These are phyloP conservation scores for Venturiaceae sp. DNA, from an alignment of 2,329 filamentous ascomycete species.

Conservation along the genomic window DNA sequence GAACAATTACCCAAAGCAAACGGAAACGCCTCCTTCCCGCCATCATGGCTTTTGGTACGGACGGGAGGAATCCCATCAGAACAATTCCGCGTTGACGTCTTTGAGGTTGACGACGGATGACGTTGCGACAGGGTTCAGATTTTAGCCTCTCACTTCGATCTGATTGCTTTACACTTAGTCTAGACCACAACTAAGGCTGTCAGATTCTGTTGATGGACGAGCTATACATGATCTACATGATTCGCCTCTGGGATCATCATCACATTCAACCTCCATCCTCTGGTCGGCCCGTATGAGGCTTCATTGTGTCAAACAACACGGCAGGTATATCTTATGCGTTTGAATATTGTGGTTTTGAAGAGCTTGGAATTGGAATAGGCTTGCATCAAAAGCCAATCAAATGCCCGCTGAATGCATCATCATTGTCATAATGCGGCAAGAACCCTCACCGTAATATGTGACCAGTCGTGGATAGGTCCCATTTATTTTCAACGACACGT, in stretches of 20 bases:
- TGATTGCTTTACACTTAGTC: not conserved
- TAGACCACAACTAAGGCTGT: not conserved
- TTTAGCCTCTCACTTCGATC: too few species aligned
- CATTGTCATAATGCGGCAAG: not conserved
- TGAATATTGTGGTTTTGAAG: not conserved
- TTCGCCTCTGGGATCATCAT: not conserved
- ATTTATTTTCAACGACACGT: not conserved
- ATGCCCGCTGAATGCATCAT: too few species aligned
- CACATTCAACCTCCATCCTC: not conserved
- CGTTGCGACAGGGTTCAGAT: too few species aligned
- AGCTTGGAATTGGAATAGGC: not conserved
- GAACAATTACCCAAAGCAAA: too few species aligned
- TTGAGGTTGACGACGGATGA: too few species aligned
- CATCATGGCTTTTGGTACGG: too few species aligned
- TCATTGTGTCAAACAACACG: too few species aligned
- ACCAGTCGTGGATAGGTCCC: not conserved
- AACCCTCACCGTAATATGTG: not conserved
- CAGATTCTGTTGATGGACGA: not conserved
- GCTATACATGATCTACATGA: not conserved
- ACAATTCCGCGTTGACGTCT: too few species aligned
- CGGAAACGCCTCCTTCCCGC: not conserved
- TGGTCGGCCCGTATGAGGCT: too few species aligned
- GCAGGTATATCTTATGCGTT: too few species aligned
- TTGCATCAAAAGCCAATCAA: not conserved
- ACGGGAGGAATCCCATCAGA: too few species aligned